phyloP scores from a whole-genome alignment of 345 rosid genomes.

The Arabis alpina region DNA sequence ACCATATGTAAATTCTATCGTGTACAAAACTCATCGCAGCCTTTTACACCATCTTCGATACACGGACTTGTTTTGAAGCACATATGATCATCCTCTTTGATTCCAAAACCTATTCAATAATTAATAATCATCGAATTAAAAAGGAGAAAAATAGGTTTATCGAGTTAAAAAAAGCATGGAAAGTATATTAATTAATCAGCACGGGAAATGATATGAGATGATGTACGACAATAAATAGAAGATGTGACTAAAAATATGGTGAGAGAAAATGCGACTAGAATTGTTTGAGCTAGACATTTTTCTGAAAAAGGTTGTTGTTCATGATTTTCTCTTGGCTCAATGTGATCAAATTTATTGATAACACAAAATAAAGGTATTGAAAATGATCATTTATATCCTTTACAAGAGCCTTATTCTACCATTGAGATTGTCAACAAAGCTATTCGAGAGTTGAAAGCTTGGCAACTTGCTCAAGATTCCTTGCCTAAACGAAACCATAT shows the following conservation, averaged over 20 bases:
- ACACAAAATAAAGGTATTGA: too few relatives aligned
- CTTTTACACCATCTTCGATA: neutral
- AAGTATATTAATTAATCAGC: neutral
- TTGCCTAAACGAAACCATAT: too few relatives aligned
- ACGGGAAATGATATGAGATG: neutral
- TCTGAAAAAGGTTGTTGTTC: neutral
- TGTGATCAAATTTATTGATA: too few relatives aligned
- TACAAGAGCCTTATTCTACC: too few relatives aligned
- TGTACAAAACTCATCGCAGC: neutral
- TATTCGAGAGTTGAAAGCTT: too few relatives aligned
- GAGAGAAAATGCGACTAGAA: slow-evolving; percentile 11
- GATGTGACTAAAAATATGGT: neutral
- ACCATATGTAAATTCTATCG: neutral
- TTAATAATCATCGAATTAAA: too few relatives aligned
- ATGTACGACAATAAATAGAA: neutral
- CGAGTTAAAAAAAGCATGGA: neutral
- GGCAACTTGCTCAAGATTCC: too few relatives aligned
- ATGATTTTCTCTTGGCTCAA: neutral
- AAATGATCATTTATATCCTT: too few relatives aligned
- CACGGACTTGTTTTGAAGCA: neutral
- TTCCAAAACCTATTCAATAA: neutral
- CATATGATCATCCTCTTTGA: neutral
- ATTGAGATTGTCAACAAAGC: too few relatives aligned
- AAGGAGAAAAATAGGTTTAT: neutral
- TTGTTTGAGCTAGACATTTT: neutral